phyloP scores from a whole-genome alignment of 495 filamentous ascomycete species.

The Xylaria grammica region DNA sequence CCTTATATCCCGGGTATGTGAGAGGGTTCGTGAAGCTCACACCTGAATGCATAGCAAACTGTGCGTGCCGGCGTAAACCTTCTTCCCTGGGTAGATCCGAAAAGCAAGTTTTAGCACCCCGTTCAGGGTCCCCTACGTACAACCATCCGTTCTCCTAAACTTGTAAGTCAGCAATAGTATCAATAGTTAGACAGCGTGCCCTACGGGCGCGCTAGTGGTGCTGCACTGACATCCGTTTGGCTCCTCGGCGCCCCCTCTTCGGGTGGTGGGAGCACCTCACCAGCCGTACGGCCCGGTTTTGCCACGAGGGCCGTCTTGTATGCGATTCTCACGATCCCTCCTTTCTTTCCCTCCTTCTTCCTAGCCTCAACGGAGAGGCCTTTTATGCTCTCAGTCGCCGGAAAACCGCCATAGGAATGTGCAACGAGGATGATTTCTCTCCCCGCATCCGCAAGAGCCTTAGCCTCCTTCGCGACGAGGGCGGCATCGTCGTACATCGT shows the following conservation, averaged over 20 bases:
- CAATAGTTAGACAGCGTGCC: neutral
- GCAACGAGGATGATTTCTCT: slow-evolving; percentile 42
- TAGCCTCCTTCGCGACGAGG: slow-evolving; percentile 32
- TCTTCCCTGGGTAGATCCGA: slow-evolving; percentile 27
- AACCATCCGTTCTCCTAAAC: slow-evolving; percentile 35
- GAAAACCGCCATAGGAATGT: slow-evolving; percentile 46
- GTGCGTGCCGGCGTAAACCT: slow-evolving; percentile 11
- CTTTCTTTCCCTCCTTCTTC: slow-evolving; percentile 42
- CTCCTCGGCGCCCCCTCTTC: slow-evolving; percentile 14
- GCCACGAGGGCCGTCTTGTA: slow-evolving; percentile 42
- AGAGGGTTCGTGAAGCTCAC: slow-evolving; percentile 35
- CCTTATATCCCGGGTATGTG: slow-evolving; percentile 52
- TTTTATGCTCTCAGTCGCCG: slow-evolving; percentile 40
- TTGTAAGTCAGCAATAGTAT: neutral
- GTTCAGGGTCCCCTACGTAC: slow-evolving; percentile 16
- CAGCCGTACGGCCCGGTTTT: slow-evolving; percentile 23
- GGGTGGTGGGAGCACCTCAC: slow-evolving; percentile 9
- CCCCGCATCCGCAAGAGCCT: slow-evolving; percentile 38
- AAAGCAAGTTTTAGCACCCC: slow-evolving; percentile 18
- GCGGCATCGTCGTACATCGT: slow-evolving; percentile 39
- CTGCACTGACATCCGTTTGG: slow-evolving; percentile 30
- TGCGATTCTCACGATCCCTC: slow-evolving; percentile 45
- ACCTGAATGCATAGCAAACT: slow-evolving; percentile 33
- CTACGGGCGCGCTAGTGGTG: neutral
- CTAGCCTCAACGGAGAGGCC: slow-evolving; percentile 47